Base-by-base conservation (phyloP, 2,329 filamentous ascomycete species). In the Aotearoamyces nothofagi region DNA sequence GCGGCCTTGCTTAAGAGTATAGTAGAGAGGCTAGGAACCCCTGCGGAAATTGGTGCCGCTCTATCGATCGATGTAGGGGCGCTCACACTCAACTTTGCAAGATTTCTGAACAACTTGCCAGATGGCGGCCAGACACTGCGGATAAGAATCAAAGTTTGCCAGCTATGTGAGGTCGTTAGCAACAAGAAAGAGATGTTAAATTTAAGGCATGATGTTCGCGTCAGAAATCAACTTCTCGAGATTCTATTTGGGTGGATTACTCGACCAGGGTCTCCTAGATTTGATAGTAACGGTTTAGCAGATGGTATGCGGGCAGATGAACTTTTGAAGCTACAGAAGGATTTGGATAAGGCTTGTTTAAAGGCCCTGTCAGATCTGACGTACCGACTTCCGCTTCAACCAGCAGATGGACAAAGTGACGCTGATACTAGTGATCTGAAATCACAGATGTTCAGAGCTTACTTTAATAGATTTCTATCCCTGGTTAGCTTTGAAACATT, bases 201-300 rank as follows among this genome's bases (percentile, higher is more conserved):
- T 39, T 53, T 79, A 8, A 62, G 74, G 28, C 72, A 79, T 39
- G 74, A 79, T 45, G 68, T 78, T 22, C 65, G 71, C 15, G 74
- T 77, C 40, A 58, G 74, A 30, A 79, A 79, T 37, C 72, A 78
- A 41, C 54, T 79, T 9, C 55, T 79, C 8, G 73, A 78, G 44
- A 70, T 71, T 33, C 68, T 78, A 19, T 76, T 76, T 36, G 62
- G 68, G 34, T 79, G 74, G 74, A 76, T 78, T 39, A 64, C 70
- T 15, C 60, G 71, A 8, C 68, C 69, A 11, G 61, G 63, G 9
- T 65, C 67, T 11, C 60, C 66, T 0, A 54, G 53, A 5, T 42
- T 50, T 3, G 65, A 67, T 22, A 49, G 54, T 6, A 41, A 51
- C n/a, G 45, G 49, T 2, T 41, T 51, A n/a, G 41, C 47, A 12